These are phyloP conservation scores for Coemansia erecta DNA, from an alignment of 192 early-diverging fungal genomes.

Conservation along the genomic window DNA sequence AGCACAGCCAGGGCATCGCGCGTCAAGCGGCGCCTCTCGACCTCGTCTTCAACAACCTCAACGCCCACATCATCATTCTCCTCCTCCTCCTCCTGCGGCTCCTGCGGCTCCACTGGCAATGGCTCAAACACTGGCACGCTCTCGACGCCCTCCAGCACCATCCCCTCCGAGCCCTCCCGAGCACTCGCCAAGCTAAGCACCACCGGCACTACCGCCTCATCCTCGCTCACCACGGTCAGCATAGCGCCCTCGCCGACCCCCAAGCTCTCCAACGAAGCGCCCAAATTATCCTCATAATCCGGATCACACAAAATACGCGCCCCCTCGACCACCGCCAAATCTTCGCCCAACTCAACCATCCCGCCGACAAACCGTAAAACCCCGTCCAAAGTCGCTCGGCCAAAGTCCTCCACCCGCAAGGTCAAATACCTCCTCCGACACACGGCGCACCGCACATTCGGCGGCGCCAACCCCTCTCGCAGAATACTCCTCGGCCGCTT, in stretches of 20 bases:
- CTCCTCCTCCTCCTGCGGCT: background rate
- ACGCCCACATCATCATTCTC: conserved; percentile 16
- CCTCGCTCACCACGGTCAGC: conserved; percentile 36
- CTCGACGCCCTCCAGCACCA: conserved; percentile 37
- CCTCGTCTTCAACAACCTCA: conserved; percentile 11
- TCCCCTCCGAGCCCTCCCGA: background rate
- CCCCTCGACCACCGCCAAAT: conserved; percentile 69
- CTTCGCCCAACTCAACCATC: conserved; percentile 62
- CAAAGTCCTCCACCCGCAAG: conserved; percentile 58
- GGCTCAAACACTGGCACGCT: conserved; percentile 32
- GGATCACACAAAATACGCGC: conserved; percentile 82
- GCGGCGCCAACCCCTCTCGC: conserved; percentile 61
- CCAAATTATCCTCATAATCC: conserved; percentile 83
- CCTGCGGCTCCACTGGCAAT: background rate
- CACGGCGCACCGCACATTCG: conserved; percentile 75
- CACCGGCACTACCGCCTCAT: conserved; percentile 30
- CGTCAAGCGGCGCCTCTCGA: background rate
- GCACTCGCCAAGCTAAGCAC: conserved; percentile 27
- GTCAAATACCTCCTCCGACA: conserved; percentile 66
- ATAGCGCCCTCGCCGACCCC: conserved; percentile 50
- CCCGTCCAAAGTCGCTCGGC: conserved; percentile 63
- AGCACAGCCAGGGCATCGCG: no score
- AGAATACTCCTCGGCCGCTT: conserved; percentile 61
- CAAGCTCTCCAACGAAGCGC: conserved; percentile 58
- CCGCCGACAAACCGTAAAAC: conserved; percentile 57